phyloP scores from a whole-genome alignment of 345 rosid genomes.

The Citrus reticulata region DNA sequence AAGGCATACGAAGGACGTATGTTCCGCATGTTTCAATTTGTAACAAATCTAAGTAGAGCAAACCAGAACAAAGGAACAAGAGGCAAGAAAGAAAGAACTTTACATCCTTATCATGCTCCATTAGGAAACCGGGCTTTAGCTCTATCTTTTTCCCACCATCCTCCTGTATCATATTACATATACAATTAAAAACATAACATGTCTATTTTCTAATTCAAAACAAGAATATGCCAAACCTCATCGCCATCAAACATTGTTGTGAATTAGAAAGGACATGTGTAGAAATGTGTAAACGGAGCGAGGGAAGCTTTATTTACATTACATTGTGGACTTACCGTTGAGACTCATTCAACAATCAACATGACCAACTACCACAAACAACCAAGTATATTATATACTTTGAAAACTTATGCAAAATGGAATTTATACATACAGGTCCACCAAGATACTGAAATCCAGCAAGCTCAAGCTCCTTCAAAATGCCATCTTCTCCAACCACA shows the following conservation, averaged over 20 bases:
- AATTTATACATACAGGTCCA: constrained; percentile 73
- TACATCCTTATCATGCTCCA: constrained; percentile 92
- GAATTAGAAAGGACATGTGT: not conserved
- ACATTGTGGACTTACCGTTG: not conserved
- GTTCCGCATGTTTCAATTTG: not conserved
- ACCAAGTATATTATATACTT: not conserved
- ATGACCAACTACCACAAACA: not conserved
- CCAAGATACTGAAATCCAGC: constrained; percentile 94
- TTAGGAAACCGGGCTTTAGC: constrained; percentile 66
- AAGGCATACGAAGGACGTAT: not conserved
- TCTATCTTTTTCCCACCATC: constrained; percentile 76
- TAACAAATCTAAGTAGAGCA: not conserved
- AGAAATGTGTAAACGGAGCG: not conserved
- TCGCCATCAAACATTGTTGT: not conserved
- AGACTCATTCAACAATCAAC: not conserved
- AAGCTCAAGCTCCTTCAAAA: constrained; percentile 95
- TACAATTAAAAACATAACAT: not conserved
- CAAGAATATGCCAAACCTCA: not conserved
- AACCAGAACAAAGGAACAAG: not conserved
- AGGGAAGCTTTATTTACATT: too few species aligned
- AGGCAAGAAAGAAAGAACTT: constrained; percentile 17
- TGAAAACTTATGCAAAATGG: constrained; percentile 3
- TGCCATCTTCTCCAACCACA: constrained; percentile 96
- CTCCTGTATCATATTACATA: constrained; percentile 43
- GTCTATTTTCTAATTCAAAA: not conserved